Evolutionary conservation across 1,139 yeast species (phyloP).

Genomic region (Zygosaccharomyces sapae): DNA sequence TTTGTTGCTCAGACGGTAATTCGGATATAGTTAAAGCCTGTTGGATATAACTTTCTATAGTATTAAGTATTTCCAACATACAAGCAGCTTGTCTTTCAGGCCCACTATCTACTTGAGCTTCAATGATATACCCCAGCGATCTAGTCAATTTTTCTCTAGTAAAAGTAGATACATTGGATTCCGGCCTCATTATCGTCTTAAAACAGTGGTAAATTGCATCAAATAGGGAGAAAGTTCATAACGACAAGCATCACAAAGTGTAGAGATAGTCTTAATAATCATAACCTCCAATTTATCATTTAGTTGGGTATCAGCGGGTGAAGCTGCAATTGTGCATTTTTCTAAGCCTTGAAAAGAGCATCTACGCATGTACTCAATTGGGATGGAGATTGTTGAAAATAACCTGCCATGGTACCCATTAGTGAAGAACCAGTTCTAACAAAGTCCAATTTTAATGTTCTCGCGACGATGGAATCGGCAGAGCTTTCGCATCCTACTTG

Average conservation of each 20-base stretch:
- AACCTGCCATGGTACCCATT: constrained; percentile 52
- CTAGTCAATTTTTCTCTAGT: constrained; percentile 59
- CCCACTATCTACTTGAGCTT: constrained; percentile 42
- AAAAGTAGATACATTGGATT: constrained; percentile 44
- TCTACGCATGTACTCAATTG: constrained; percentile 50
- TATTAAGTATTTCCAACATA: constrained; percentile 29
- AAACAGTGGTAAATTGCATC: constrained; percentile 52
- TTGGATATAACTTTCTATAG: constrained; percentile 27
- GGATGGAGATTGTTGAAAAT: constrained; percentile 42
- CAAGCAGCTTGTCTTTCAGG: constrained; percentile 43
- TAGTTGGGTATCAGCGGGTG: constrained; percentile 14
- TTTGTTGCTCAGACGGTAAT: constrained; percentile 18
- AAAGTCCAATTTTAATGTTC: constrained; percentile 27
- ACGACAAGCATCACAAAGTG: constrained; percentile 59
- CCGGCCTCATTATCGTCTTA: constrained; percentile 47
- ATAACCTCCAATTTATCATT: constrained; percentile 36
- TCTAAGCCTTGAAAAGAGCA: constrained; percentile 43
- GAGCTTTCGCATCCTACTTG: constrained; percentile 27
- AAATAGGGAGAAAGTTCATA: constrained; percentile 44
- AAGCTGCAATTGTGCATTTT: constrained; percentile 20
- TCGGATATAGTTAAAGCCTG: constrained; percentile 20
- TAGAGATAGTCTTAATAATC: constrained; percentile 57
- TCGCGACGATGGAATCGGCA: constrained; percentile 12
- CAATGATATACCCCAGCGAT: constrained; percentile 59
- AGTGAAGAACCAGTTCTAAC: constrained; percentile 49